These are phyloP conservation scores for Eimeria necatrix DNA, from an alignment of 169 alveolate genomes.

Conservation along the genomic window DNA sequence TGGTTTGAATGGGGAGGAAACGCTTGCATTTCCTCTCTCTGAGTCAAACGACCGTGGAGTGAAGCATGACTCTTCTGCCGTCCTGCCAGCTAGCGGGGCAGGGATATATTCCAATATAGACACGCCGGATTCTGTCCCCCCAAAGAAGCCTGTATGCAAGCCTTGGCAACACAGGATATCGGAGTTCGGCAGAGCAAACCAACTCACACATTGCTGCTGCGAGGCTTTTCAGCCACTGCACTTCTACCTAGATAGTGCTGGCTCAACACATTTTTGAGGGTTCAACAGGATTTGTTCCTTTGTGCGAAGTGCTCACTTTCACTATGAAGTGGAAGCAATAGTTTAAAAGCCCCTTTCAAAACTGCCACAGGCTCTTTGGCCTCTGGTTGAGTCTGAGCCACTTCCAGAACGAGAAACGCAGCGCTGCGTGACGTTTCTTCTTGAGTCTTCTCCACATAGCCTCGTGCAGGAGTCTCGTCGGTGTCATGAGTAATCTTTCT, in stretches of 20 bases:
- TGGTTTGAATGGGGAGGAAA: neutral
- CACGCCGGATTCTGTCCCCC: conserved; percentile 59
- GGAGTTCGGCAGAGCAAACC: neutral
- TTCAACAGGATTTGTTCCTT: no score
- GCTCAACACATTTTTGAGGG: no score
- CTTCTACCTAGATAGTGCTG: no score
- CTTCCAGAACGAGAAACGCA: neutral
- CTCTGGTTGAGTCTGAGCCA: neutral
- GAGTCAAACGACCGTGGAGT: neutral
- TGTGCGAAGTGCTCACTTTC: neutral
- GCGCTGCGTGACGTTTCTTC: neutral
- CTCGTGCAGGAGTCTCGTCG: neutral
- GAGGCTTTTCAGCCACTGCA: no score
- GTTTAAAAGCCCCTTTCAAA: conserved; percentile 19
- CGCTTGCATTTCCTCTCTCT: neutral
- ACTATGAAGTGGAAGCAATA: conserved; percentile 10
- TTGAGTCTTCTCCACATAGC: neutral
- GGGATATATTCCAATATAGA: conserved; percentile 44
- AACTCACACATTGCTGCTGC: no score
- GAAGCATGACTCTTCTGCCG: conserved; percentile 3
- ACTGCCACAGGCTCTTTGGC: conserved; percentile 28
- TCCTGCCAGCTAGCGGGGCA: conserved; percentile 31
- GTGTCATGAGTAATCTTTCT: no score
- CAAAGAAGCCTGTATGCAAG: conserved; percentile 22
- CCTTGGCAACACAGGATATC: neutral